Percentiles rank a stretch among this genome's conserved stretches.
Conservation (phyloP, 345 rosid genomes). For the Anacardium occidentale region DNA sequence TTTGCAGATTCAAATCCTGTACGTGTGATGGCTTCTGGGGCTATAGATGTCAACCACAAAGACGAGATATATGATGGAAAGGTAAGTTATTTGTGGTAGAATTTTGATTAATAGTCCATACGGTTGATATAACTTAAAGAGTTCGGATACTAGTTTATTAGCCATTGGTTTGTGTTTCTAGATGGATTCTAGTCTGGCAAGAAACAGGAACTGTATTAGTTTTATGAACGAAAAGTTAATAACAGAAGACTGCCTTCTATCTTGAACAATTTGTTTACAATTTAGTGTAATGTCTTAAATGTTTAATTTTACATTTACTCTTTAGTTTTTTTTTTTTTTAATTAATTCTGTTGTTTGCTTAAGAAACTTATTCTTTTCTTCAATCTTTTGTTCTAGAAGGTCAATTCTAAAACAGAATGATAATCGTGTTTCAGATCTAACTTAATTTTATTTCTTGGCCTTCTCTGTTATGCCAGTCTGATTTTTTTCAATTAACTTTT, state of each 20-base stretch:
- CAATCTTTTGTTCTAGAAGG: not conserved
- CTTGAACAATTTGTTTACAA: not conserved
- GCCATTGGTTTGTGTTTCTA: not conserved
- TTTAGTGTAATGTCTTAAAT: not conserved
- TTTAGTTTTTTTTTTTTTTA: not conserved
- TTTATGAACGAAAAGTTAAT: not conserved
- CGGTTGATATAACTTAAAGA: not conserved
- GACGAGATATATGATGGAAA: slow-evolving; percentile 87
- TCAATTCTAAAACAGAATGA: not conserved
- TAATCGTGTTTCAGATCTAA: slow-evolving; percentile 2
- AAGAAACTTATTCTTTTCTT: not conserved
- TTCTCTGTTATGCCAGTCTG: not conserved
- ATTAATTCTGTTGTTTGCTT: not conserved
- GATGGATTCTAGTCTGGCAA: not conserved
- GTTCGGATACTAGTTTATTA: slow-evolving; percentile 10
- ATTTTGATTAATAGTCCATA: not conserved
- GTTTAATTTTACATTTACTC: not conserved
- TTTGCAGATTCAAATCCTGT: slow-evolving; percentile 84
- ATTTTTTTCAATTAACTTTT: slow-evolving; percentile 3
- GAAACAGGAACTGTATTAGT: not conserved
- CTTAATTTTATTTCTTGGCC: not conserved
- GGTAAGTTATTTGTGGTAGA: slow-evolving; percentile 35
- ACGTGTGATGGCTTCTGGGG: slow-evolving; percentile 93
- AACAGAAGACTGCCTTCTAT: not conserved
- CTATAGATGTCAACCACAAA: slow-evolving; percentile 85